Evolutionary conservation across 495 filamentous ascomycete species (phyloP).

Genomic region (Clohesyomyces aquaticus): DNA sequence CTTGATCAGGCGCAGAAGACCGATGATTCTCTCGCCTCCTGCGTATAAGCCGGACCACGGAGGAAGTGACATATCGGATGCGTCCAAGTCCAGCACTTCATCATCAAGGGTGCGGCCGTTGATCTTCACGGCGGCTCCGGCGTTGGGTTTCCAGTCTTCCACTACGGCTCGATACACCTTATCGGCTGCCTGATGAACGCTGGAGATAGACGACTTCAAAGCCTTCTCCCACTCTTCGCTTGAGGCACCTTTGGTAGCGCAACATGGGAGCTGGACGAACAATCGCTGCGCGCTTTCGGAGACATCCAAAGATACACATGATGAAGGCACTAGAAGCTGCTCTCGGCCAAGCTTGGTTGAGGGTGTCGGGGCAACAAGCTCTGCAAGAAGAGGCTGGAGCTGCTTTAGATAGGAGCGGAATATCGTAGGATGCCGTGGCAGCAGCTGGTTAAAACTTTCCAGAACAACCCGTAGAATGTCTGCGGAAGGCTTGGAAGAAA

Average conservation of each 20-base stretch:
- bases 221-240: conserved; percentile 73
- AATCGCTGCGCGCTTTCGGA: conserved; percentile 49
- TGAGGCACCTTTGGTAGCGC: conserved; percentile 72
- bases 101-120: conserved; percentile 38
- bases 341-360: conserved; percentile 31
- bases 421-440: conserved; percentile 77
- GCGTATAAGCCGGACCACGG: conserved; percentile 72
- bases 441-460: conserved; percentile 64
- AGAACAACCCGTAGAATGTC: conserved; percentile 63
- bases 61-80: conserved; percentile 59
- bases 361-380: conserved; percentile 61
- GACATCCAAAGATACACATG: conserved; percentile 8
- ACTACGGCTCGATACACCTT: conserved; percentile 73
- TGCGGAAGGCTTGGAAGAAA: conserved; percentile 54
- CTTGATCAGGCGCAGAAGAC: conserved; percentile 60
- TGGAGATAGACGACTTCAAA: conserved; percentile 60
- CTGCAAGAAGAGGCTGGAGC: conserved; percentile 61
- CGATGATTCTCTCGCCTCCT: conserved; percentile 68
- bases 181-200: conserved; percentile 69
- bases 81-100: conserved; percentile 48
- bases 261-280: conserved; percentile 70
- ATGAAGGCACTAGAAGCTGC: background rate
- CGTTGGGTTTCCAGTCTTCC: conserved; percentile 75
- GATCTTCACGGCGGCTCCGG: conserved; percentile 41
- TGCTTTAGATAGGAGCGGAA: conserved; percentile 74